A percentile compares a stretch with the other conserved stretches of the same genome.
Evolutionary conservation across 202 grass and related monocot species (phyloP).

Genomic region (Hordeum pubiflorum): DNA sequence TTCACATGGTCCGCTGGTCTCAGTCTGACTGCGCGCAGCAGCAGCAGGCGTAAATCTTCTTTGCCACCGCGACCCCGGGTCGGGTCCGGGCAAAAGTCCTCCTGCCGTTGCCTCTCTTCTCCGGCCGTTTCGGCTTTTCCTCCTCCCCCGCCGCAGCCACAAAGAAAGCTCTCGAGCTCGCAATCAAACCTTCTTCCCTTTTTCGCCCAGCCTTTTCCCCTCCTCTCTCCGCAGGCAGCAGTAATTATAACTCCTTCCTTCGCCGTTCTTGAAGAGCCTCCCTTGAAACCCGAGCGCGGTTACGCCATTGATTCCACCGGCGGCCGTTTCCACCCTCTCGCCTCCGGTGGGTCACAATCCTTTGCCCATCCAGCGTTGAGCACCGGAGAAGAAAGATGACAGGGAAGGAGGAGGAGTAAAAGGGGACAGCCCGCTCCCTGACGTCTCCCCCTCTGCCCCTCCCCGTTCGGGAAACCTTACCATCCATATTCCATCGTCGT

Average conservation of each 20-base stretch:
- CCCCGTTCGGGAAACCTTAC: conserved; percentile 2
- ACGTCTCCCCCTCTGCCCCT: not conserved
- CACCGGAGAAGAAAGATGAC: too few relatives aligned
- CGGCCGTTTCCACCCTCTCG: conserved; percentile 17
- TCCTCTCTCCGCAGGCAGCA: not conserved
- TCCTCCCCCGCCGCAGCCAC: not conserved
- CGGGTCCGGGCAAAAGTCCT: not conserved
- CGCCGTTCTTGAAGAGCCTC: conserved; percentile 25
- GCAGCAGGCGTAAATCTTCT: not conserved
- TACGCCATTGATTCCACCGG: not conserved
- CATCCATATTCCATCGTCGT: not conserved
- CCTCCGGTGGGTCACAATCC: not conserved
- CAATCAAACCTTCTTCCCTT: not conserved
- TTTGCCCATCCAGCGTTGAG: too few relatives aligned
- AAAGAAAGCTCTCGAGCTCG: not conserved
- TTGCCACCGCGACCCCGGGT: not conserved
- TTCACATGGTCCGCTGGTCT: conserved; percentile 17
- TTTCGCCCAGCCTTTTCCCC: not conserved
- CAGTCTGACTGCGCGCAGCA: not conserved
- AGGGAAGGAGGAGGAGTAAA: not conserved
- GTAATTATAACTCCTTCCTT: not conserved
- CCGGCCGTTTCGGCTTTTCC: not conserved
- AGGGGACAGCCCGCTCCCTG: not conserved
- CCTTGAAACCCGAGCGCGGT: conserved; percentile 21
- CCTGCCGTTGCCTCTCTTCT: not conserved